Percentiles rank a stretch among this genome's conserved stretches.
Conservation (phyloP, 2,329 filamentous ascomycete genomes). For the Cytospora schulzeri region DNA sequence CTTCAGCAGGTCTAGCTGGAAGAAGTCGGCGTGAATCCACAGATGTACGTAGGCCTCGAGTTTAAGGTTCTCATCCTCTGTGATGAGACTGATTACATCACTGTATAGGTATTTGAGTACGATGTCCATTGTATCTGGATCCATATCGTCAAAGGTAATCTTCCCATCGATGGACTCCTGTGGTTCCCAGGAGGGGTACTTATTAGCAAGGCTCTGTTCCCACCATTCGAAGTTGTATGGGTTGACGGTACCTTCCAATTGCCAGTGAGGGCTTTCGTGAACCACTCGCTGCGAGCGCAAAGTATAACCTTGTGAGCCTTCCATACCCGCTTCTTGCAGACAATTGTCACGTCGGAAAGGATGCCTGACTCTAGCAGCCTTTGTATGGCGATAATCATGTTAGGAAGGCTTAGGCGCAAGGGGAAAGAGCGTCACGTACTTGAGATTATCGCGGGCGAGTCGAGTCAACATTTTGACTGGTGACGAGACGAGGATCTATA, state of each 20-base stretch:
- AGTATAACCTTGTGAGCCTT: constrained; percentile 1
- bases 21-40: constrained; percentile 9
- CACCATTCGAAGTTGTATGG: not conserved
- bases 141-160: not conserved
- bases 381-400: not conserved
- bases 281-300: constrained; percentile 10
- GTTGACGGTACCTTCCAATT: not conserved
- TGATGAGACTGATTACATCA: no score
- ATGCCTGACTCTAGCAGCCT: not conserved
- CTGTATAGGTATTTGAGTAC: constrained; percentile 5
- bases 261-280: not conserved
- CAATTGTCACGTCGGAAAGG: not conserved
- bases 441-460: not conserved
- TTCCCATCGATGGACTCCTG: constrained; percentile 2
- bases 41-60: not conserved
- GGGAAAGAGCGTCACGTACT: not conserved
- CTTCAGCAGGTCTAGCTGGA: not conserved
- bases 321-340: constrained; percentile 1
- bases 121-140: not conserved
- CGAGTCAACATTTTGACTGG: not conserved
- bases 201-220: not conserved
- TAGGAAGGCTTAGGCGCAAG: not conserved
- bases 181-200: not conserved
- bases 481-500: no score
- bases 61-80: not conserved